These are phyloP conservation scores for Fonsecaea pugnacius DNA, from an alignment of 2,329 filamentous ascomycete species.

Conservation along the genomic window DNA sequence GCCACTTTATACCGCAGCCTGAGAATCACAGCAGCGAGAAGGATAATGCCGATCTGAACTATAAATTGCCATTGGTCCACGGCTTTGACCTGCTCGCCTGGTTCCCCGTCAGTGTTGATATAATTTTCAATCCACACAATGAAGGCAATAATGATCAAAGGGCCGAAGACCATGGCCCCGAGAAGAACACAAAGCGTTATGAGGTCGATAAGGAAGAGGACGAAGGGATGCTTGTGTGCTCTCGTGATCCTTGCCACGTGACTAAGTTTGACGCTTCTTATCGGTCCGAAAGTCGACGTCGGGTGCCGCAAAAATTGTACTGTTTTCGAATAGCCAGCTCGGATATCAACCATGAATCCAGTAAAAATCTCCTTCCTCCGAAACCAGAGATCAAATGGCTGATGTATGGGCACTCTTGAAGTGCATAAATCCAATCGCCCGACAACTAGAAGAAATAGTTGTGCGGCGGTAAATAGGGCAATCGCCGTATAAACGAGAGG, in stretches of 20 bases:
- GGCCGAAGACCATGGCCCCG: constrained; percentile 42
- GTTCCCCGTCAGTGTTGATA: constrained; percentile 40
- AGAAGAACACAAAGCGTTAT: constrained; percentile 10
- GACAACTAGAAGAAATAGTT: constrained; percentile 37
- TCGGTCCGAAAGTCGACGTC: background rate
- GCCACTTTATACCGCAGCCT: constrained; percentile 40
- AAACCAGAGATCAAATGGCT: constrained; percentile 38
- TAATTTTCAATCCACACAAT: constrained; percentile 43
- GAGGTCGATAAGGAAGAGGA: constrained; percentile 16
- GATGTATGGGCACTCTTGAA: constrained; percentile 39
- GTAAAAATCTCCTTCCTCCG: constrained; percentile 35
- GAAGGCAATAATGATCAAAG: constrained; percentile 41
- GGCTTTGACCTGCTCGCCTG: constrained; percentile 40
- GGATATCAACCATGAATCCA: constrained; percentile 33
- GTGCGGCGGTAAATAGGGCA: constrained; percentile 38
- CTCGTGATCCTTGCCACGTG: background rate
- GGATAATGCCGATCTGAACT: constrained; percentile 39
- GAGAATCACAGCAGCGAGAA: constrained; percentile 40
- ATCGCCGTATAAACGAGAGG: constrained; percentile 42
- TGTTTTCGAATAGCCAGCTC: background rate
- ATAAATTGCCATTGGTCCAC: constrained; percentile 43
- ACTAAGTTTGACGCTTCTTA: background rate
- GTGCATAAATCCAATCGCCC: constrained; percentile 31
- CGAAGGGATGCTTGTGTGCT: constrained; percentile 5
- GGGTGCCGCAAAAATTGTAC: background rate